These are phyloP conservation scores for Lentinula novae-zelandiae DNA, from an alignment of 1,284 basidiomycete genomes.

Conservation along the genomic window DNA sequence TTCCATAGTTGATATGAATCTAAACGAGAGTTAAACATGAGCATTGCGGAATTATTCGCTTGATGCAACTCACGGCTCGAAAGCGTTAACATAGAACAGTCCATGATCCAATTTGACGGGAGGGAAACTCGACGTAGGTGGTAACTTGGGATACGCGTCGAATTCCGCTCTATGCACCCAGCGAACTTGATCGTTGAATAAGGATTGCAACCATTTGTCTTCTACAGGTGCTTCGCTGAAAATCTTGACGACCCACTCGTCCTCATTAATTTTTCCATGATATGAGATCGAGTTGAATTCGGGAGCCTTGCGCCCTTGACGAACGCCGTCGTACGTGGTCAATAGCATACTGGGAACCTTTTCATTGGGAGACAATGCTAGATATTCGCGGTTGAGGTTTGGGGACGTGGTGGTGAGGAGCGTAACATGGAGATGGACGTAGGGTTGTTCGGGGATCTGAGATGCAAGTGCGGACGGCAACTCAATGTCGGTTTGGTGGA, in stretches of 20 bases:
- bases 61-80: slow-evolving; percentile 66
- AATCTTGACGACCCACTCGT: slow-evolving; percentile 80
- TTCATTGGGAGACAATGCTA: slow-evolving; percentile 48
- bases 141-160: slow-evolving; percentile 74
- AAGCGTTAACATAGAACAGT: slow-evolving; percentile 86
- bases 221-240: slow-evolving; percentile 70
- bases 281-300: slow-evolving; percentile 92
- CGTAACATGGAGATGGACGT: slow-evolving; percentile 87
- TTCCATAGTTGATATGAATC: slow-evolving; percentile 87
- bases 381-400: slow-evolving; percentile 66
- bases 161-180: slow-evolving; percentile 89
- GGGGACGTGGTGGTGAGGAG: slow-evolving; percentile 76
- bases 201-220: slow-evolving; percentile 64
- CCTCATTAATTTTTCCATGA: slow-evolving; percentile 55
- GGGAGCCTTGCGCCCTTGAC: slow-evolving; percentile 52
- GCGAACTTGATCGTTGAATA: slow-evolving; percentile 66
- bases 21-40: slow-evolving; percentile 22
- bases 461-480: slow-evolving; percentile 43
- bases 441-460: slow-evolving; percentile 65
- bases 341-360: slow-evolving; percentile 67
- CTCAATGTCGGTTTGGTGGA: slow-evolving; percentile 57
- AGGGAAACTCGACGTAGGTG: slow-evolving; percentile 67
- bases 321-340: slow-evolving; percentile 62
- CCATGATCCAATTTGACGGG: slow-evolving; percentile 73
- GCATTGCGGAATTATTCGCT: background rate